Conservation (phyloP, 768 basidiomycete species). For the Suillus subalutaceus region DNA sequence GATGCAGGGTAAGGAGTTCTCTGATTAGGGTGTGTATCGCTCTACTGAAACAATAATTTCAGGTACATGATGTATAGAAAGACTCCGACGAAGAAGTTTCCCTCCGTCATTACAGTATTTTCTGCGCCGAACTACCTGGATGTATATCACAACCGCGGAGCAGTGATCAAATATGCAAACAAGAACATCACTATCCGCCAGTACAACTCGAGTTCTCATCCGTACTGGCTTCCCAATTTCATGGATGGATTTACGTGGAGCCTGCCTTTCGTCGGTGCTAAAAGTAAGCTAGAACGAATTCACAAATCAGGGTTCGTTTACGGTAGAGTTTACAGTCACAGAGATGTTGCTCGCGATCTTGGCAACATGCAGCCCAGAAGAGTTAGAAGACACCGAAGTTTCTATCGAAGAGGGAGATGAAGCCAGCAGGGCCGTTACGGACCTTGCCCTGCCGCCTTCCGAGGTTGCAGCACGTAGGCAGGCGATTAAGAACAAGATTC, state of each 20-base stretch:
- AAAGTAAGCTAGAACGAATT: conserved; percentile 62
- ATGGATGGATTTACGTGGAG: conserved; percentile 99
- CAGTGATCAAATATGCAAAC: conserved; percentile 96
- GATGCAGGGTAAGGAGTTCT: conserved; percentile 78
- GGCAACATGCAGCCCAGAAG: conserved; percentile 91
- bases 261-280: conserved; percentile 95
- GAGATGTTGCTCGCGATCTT: conserved; percentile 97
- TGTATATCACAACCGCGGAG: conserved; percentile 95
- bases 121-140: conserved; percentile 98
- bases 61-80: conserved; percentile 95
- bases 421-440: conserved; percentile 28
- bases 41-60: conserved; percentile 8
- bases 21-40: not conserved
- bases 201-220: conserved; percentile 78
- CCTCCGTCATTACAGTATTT: conserved; percentile 97
- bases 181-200: conserved; percentile 97
- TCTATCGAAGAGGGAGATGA: conserved; percentile 45
- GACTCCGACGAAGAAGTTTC: conserved; percentile 93
- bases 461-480: conserved; percentile 61
- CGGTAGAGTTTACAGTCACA: conserved; percentile 60
- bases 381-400: conserved; percentile 66
- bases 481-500: conserved; percentile 91
- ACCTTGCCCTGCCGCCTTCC: conserved; percentile 36
- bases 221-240: conserved; percentile 97
- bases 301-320: not conserved